These are phyloP conservation scores for Phanerodontia chrysosporium DNA, from an alignment of 768 basidiomycete genomes.

Conservation along the genomic window DNA sequence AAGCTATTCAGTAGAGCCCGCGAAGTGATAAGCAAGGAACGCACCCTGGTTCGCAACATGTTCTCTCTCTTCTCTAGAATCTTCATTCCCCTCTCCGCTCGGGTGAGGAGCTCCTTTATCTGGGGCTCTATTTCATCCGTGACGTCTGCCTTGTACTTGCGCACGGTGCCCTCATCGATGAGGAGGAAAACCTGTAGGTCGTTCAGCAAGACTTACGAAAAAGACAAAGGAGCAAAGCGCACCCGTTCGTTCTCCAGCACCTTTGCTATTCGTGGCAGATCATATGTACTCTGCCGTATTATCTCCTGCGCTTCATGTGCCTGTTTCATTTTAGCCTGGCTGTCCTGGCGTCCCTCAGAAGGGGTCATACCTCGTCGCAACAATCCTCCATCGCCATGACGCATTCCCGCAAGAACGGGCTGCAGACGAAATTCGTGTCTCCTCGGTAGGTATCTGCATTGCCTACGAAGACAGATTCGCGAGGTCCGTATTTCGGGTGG, in stretches of 20 bases:
- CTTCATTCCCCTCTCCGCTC: conserved; percentile 65
- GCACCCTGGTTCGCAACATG: conserved; percentile 60
- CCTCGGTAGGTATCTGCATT: conserved; percentile 61
- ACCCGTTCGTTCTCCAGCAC: conserved; percentile 68
- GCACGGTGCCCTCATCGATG: conserved; percentile 68
- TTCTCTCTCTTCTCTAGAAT: conserved; percentile 59
- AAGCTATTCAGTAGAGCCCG: neutral
- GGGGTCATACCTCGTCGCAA: conserved; percentile 69
- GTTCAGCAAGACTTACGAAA: no score
- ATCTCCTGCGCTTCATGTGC: conserved; percentile 65
- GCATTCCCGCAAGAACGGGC: conserved; percentile 70
- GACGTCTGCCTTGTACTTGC: conserved; percentile 68
- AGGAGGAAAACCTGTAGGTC: conserved; percentile 82
- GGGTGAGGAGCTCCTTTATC: conserved; percentile 67
- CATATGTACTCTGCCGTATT: conserved; percentile 64
- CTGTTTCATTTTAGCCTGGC: conserved; percentile 37
- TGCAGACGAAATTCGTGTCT: conserved; percentile 62
- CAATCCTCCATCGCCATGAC: conserved; percentile 78
- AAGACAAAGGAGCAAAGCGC: no score
- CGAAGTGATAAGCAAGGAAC: conserved; percentile 1
- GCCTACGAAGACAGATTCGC: conserved; percentile 72
- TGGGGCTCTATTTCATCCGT: conserved; percentile 80
- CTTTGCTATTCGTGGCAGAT: conserved; percentile 66
- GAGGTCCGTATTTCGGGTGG: conserved; percentile 32
- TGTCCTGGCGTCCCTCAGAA: no score